Evolutionary conservation across 2,329 filamentous ascomycete genomes (phyloP).

Genomic region (Stemphylium beticola): DNA sequence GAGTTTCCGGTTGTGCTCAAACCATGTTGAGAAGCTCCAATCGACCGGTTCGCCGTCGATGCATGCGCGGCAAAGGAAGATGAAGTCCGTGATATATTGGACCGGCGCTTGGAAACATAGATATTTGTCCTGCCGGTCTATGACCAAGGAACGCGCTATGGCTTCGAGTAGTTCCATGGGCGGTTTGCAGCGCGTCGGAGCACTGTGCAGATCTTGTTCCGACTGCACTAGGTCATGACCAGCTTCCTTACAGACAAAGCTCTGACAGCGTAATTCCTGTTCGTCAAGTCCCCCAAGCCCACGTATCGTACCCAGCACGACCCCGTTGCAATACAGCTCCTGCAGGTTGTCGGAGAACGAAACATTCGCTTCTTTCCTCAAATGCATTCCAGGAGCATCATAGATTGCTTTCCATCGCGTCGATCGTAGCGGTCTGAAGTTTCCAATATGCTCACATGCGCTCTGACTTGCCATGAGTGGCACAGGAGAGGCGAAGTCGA

Average conservation of each 20-base stretch:
- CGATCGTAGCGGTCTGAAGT: slow-evolving; percentile 36
- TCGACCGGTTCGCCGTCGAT: slow-evolving; percentile 27
- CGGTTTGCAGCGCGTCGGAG: slow-evolving; percentile 14
- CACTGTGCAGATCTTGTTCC: slow-evolving; percentile 1
- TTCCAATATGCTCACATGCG: slow-evolving; percentile 35
- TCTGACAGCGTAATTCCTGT: slow-evolving; percentile 36
- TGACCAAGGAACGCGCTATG: slow-evolving; percentile 33
- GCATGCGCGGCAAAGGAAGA: slow-evolving; percentile 33
- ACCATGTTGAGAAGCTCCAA: slow-evolving; percentile 38
- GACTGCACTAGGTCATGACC: slow-evolving; percentile 26
- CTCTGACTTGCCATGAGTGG: slow-evolving; percentile 45
- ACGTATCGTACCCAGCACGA: slow-evolving; percentile 32
- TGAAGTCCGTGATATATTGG: slow-evolving; percentile 35
- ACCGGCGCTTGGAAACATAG: slow-evolving; percentile 33
- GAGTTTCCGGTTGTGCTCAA: slow-evolving; percentile 28
- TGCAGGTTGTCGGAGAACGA: slow-evolving; percentile 28
- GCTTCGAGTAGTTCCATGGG: slow-evolving; percentile 28
- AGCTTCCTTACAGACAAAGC: slow-evolving; percentile 27
- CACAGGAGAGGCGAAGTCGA: slow-evolving; percentile 39
- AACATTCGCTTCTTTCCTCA: slow-evolving; percentile 28
- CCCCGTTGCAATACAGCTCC: slow-evolving; percentile 33
- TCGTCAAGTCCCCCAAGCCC: slow-evolving; percentile 33
- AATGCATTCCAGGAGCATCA: slow-evolving; percentile 30
- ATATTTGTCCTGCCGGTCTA: slow-evolving; percentile 42
- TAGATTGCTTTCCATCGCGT: slow-evolving; percentile 31